These are phyloP conservation scores for Pascua sp. DNA, from an alignment of 1,284 basidiomycete species.

Conservation along the genomic window DNA sequence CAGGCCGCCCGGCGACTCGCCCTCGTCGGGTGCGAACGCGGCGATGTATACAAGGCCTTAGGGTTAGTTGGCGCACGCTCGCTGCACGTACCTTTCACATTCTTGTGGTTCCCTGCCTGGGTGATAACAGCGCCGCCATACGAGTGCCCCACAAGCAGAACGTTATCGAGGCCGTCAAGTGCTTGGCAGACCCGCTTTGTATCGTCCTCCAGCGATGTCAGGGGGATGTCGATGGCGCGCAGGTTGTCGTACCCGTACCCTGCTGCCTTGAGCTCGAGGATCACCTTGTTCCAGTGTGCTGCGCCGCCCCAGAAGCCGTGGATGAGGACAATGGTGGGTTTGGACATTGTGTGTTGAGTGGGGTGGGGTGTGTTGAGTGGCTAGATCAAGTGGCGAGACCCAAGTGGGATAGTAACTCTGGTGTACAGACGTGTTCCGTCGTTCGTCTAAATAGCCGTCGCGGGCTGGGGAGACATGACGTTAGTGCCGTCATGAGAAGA, in stretches of 20 bases:
- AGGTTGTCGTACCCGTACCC: slow-evolving; percentile 5
- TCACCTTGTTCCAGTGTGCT: background rate
- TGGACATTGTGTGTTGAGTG: no score
- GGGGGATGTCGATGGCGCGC: slow-evolving; percentile 5
- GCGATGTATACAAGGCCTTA: slow-evolving; percentile 8
- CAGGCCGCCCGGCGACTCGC: slow-evolving; percentile 5
- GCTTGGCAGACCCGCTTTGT: no score
- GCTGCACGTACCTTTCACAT: slow-evolving; percentile 1
- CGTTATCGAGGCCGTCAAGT: no score
- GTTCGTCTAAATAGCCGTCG: no score
- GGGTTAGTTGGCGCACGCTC: background rate
- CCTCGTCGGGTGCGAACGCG: slow-evolving; percentile 5
- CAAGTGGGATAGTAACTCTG: no score
- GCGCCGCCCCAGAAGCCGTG: slow-evolving; percentile 6
- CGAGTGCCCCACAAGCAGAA: slow-evolving; percentile 2
- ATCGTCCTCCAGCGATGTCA: slow-evolving; percentile 3
- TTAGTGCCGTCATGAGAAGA: no score
- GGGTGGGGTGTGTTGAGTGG: no score
- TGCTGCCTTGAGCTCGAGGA: slow-evolving; percentile 2
- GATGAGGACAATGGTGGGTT: slow-evolving; percentile 6
- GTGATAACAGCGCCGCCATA: slow-evolving; percentile 8
- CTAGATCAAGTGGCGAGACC: no score
- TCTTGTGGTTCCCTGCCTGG: slow-evolving; percentile 4
- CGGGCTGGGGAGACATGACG: no score
- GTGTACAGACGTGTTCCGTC: no score